Evolutionary conservation across 345 rosid genomes (phyloP).

Genomic region (Eutrema yunnanense): DNA sequence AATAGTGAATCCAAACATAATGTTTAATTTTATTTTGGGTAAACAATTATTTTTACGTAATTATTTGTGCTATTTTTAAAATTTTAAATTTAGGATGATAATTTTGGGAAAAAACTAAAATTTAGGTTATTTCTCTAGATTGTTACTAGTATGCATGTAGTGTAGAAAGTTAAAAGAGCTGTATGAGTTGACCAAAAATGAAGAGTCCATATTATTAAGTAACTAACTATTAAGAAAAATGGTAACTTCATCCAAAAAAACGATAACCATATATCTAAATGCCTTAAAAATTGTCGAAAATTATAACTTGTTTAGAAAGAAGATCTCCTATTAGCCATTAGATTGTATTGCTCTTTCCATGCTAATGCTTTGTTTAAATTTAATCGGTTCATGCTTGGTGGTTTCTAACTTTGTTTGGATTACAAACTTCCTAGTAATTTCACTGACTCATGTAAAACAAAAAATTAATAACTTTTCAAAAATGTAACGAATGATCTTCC

Average conservation of each 20-base stretch:
- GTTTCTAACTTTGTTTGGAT: neutral
- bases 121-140: too few species aligned
- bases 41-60: too few species aligned
- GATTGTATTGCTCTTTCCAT: neutral
- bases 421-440: neutral
- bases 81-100: too few species aligned
- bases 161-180: too few species aligned
- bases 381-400: neutral
- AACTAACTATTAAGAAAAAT: neutral
- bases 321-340: neutral
- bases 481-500: neutral
- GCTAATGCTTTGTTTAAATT: neutral
- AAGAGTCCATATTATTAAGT: too few species aligned
- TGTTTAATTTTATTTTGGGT: too few species aligned
- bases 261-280: neutral
- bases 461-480: neutral
- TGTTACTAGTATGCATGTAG: too few species aligned
- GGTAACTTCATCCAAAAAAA: neutral
- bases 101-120: too few species aligned
- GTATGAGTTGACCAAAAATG: too few species aligned
- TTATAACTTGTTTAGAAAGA: neutral
- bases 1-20: too few species aligned
- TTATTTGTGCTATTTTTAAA: too few species aligned
- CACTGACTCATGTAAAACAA: neutral
- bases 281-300: neutral